Conservation (phyloP, 139 green algal genomes). For the Penium margaritaceum region DNA sequence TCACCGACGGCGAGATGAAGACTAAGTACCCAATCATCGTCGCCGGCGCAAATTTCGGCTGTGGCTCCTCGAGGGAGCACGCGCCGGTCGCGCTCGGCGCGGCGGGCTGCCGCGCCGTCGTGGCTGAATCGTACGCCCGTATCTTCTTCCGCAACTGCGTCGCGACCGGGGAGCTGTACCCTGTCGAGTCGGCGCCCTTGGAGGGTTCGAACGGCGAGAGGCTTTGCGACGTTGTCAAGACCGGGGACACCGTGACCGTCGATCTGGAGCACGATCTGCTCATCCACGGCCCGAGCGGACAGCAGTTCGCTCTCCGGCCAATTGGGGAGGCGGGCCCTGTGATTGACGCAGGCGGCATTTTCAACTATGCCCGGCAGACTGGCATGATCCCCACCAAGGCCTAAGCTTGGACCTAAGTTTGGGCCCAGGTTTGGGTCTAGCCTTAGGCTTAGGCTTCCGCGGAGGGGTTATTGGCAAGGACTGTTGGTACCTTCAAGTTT, state of each 20-base stretch:
- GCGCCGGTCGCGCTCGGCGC: constrained; percentile 82
- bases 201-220: constrained; percentile 36
- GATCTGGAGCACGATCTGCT: constrained; percentile 80
- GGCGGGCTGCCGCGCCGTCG: constrained; percentile 61
- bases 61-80: constrained; percentile 85
- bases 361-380: constrained; percentile 73
- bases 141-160: constrained; percentile 98
- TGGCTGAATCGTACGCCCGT: constrained; percentile 83
- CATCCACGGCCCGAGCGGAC: constrained; percentile 68
- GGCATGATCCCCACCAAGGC: constrained; percentile 79
- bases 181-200: constrained; percentile 70
- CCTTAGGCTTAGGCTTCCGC: no score
- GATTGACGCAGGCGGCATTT: constrained; percentile 87
- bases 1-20: constrained; percentile 72
- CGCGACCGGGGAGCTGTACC: constrained; percentile 76
- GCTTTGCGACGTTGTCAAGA: constrained; percentile 70
- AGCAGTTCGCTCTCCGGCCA: constrained; percentile 67
- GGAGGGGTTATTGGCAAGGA: no score
- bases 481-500: no score
- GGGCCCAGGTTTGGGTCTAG: no score
- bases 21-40: constrained; percentile 86
- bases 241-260: constrained; percentile 73
- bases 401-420: no score
- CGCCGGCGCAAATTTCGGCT: constrained; percentile 87
- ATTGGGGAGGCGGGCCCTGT: constrained; percentile 85